phyloP scores from a whole-genome alignment of 2,329 filamentous ascomycete species.

The Colletotrichum cuscutae region DNA sequence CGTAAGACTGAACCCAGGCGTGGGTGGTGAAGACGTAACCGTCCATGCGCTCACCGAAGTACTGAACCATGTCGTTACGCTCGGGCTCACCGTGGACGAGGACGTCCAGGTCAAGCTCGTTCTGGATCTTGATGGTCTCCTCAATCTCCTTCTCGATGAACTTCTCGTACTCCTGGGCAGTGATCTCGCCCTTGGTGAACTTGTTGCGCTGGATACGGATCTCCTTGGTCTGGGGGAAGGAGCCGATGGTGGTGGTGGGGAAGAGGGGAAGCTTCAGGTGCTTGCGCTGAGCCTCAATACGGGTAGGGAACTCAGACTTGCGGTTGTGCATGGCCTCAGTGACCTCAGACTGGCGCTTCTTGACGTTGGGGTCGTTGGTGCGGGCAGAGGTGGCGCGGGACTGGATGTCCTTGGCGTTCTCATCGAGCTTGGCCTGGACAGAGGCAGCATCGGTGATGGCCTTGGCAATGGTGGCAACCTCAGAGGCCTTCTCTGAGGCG shows the following conservation, averaged over 20 bases:
- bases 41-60: conserved; percentile 97
- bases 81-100: conserved; percentile 99
- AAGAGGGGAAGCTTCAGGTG: conserved; percentile 95
- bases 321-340: conserved; percentile 88
- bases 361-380: conserved; percentile 97
- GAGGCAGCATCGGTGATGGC: conserved; percentile 92
- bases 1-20: conserved; percentile 98
- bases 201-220: conserved; percentile 97
- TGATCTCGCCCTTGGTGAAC: conserved; percentile 99
- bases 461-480: conserved; percentile 95
- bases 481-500: conserved; percentile 90
- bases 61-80: conserved; percentile 99
- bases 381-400: conserved; percentile 90
- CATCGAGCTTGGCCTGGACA: conserved; percentile 89
- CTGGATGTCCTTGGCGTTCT: conserved; percentile 94
- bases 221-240: conserved; percentile 99
- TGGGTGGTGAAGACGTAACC: conserved; percentile 99
- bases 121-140: conserved; percentile 94
- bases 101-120: conserved; percentile 97
- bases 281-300: conserved; percentile 90
- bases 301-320: conserved; percentile 86
- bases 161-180: conserved; percentile 90
- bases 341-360: conserved; percentile 93
- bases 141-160: conserved; percentile 99
- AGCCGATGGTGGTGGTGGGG: conserved; percentile 99